Percentiles rank a stretch among this genome's conserved stretches.
phyloP scores from a whole-genome alignment of 148 eudicot genomes.

The Suaeda aralocaspica region DNA sequence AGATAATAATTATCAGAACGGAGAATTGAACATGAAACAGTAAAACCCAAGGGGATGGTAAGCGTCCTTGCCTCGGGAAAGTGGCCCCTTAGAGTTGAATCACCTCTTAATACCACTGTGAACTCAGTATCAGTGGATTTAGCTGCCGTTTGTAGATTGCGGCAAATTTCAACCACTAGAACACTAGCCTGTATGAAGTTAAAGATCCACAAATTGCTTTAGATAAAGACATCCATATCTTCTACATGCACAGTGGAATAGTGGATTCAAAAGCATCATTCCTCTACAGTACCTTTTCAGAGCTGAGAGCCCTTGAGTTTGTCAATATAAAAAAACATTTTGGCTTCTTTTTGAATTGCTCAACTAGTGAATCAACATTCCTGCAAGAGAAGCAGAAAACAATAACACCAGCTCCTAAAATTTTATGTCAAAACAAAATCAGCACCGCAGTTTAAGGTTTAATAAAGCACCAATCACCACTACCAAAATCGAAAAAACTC shows the following conservation, averaged over 20 bases:
- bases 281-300: slow-evolving; percentile 60
- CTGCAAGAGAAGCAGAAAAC: slow-evolving; percentile 36
- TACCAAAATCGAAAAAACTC: neutral
- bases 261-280: neutral
- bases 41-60: neutral
- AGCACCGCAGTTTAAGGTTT: neutral
- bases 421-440: neutral
- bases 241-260: neutral
- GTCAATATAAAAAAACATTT: slow-evolving; percentile 97
- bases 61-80: slow-evolving; percentile 77
- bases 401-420: neutral
- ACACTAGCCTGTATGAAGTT: slow-evolving; percentile 63
- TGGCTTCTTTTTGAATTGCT: slow-evolving; percentile 63
- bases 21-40: slow-evolving; percentile 1
- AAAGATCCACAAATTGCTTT: neutral
- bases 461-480: neutral
- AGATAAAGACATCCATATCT: neutral
- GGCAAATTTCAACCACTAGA: slow-evolving; percentile 72
- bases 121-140: slow-evolving; percentile 57
- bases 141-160: slow-evolving; percentile 63
- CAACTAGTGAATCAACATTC: slow-evolving; percentile 63
- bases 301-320: slow-evolving; percentile 77
- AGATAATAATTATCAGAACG: slow-evolving; percentile 19
- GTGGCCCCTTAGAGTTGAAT: slow-evolving; percentile 94
- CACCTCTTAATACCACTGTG: slow-evolving; percentile 93